Percentiles rank a stretch among this genome's conserved stretches.
Evolutionary conservation across 257 asterid genomes (phyloP).

Genomic region (Haberlea rhodopensis): DNA sequence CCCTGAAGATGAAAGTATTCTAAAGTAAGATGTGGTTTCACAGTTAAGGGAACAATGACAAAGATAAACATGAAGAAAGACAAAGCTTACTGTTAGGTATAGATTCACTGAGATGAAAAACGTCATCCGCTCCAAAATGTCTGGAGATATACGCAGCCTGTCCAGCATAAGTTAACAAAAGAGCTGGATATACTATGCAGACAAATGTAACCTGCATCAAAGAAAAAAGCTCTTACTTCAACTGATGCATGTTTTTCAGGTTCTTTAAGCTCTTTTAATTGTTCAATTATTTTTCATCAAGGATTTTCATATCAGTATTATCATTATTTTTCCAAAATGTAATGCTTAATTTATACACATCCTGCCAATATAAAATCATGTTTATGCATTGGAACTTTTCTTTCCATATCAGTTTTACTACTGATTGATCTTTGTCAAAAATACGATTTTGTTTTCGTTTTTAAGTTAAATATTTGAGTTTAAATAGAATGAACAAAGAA

Average conservation of each 20-base stretch:
- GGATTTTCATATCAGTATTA: not conserved
- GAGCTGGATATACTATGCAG: conserved; percentile 80
- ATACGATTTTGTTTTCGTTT: not conserved
- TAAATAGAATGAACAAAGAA: not conserved
- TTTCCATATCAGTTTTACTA: not conserved
- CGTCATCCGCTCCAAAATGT: conserved; percentile 38
- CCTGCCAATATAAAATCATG: not conserved
- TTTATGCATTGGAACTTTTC: not conserved
- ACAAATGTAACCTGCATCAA: conserved; percentile 66
- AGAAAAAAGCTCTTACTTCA: conserved; percentile 22
- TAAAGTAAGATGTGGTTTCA: conserved; percentile 20
- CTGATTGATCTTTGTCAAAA: not conserved
- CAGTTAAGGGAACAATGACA: conserved; percentile 8
- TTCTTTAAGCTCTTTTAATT: not conserved
- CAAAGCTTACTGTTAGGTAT: conserved; percentile 68
- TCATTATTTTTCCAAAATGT: no score
- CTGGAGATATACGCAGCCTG: conserved; percentile 79
- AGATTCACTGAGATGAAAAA: conserved; percentile 79
- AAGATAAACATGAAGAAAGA: conserved; percentile 14
- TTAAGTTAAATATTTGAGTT: not conserved
- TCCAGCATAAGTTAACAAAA: conserved; percentile 80
- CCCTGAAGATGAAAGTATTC: conserved; percentile 42
- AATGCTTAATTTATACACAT: not conserved
- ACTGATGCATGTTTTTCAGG: not conserved
- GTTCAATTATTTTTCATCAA: not conserved